Base-by-base conservation (phyloP, 1,284 basidiomycete species). In the Pseudozyma sp. region DNA sequence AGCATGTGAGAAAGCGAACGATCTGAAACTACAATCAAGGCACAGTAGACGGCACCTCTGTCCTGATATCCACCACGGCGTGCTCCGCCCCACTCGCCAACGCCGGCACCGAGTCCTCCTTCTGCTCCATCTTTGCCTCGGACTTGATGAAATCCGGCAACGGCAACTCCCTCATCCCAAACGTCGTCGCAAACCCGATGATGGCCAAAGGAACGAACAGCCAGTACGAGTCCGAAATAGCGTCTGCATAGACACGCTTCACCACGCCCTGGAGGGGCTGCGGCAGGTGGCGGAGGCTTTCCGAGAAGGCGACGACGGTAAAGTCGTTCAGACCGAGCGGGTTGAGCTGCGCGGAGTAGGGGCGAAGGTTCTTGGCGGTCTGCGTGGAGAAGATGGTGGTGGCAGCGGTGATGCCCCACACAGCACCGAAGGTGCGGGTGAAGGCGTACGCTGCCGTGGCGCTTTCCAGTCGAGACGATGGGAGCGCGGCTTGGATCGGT, bases 401-500 rank as follows among this genome's bases (percentile, higher is more conserved):
- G 5, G 71, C 63, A 8, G 61, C 47, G 0, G 75, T 73, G 48
- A 78, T 73, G 24, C 77, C 77, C 70, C 73, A 78, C 4, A 78
- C 62, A 1, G 69, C 49, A 1, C 77, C 77, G n/a, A 78, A 75
- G 19, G 61, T 70, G 11, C 74, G 57, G 14, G 66, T 65, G 61
- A 78, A 78, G 3, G 74, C 67, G 40, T 62, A 78, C 7, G 74
- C 64, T 2, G 70, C 63, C 4, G 74, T 77, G 6, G 77, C 74
- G 13, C 51, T 40, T 24, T 75, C 74, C 6, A 77, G 53, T 24
- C 75, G 52, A 9, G 42, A 47, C 6, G 62, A 48, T 0, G 74
- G 74, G 13, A 78, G 46, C 4, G 63, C 44, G 0, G 77, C 68
- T 45, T 77, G 74, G 48, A 77, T 77, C 0, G 70, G 70, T 10